Percentiles rank a stretch among this genome's conserved stretches.
Evolutionary conservation across 2,329 filamentous ascomycete species (phyloP).

Genomic region (Aspergillus quadricinctus): DNA sequence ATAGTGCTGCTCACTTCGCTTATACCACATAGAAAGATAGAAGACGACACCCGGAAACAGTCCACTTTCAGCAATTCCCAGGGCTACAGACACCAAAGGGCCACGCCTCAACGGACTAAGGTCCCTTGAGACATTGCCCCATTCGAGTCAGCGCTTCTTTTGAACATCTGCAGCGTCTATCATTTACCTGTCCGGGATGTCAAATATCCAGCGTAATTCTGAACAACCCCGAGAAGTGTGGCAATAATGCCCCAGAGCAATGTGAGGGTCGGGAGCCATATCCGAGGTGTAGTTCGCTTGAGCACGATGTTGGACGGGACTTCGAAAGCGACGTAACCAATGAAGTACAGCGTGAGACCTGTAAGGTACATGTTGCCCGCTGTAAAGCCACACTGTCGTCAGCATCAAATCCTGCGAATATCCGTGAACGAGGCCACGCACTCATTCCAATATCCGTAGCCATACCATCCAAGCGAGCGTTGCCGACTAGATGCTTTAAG

Average conservation of each 20-base stretch:
- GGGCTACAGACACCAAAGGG: conserved; percentile 22
- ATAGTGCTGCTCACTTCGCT: conserved; percentile 54
- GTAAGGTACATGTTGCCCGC: conserved; percentile 38
- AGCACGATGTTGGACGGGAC: conserved; percentile 42
- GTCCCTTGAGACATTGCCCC: neutral
- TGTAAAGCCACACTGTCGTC: conserved; percentile 4
- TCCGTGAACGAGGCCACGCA: conserved; percentile 13
- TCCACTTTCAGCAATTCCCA: conserved; percentile 51
- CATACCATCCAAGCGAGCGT: conserved; percentile 38
- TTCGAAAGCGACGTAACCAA: conserved; percentile 38
- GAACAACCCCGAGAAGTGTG: conserved; percentile 46
- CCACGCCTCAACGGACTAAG: neutral
- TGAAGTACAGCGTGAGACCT: conserved; percentile 36
- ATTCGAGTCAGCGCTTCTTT: neutral
- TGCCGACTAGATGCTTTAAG: conserved; percentile 27
- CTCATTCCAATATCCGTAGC: conserved; percentile 35
- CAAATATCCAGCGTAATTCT: conserved; percentile 47
- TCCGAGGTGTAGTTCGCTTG: conserved; percentile 34
- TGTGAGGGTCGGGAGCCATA: conserved; percentile 40
- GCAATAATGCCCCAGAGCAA: conserved; percentile 49
- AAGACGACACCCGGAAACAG: conserved; percentile 54
- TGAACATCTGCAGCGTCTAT: neutral
- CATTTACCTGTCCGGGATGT: conserved; percentile 39
- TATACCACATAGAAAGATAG: conserved; percentile 62
- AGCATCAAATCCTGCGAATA: neutral